These are phyloP conservation scores for Aquilaria yunnanensis DNA, from an alignment of 345 rosid genomes.

Conservation along the genomic window DNA sequence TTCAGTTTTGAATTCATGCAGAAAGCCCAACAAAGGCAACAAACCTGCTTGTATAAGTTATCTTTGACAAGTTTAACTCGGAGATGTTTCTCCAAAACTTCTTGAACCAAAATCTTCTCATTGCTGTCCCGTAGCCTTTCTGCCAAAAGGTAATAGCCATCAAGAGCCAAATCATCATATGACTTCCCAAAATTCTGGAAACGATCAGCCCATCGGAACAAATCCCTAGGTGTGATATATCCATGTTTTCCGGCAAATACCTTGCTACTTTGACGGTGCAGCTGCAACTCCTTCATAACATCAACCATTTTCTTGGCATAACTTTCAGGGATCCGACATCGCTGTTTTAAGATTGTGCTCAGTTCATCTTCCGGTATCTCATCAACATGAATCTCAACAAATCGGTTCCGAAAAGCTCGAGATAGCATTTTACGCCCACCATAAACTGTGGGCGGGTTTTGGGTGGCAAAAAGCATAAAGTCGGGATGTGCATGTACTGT, in stretches of 20 bases:
- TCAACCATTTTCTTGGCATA: slow-evolving; percentile 83
- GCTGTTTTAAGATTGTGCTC: slow-evolving; percentile 52
- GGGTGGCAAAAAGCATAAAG: slow-evolving; percentile 98
- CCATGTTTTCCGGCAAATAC: slow-evolving; percentile 99
- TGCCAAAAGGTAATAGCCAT: slow-evolving; percentile 89
- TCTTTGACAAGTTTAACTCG: slow-evolving; percentile 53
- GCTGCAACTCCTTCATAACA: slow-evolving; percentile 90
- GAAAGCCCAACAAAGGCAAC: slow-evolving; percentile 3
- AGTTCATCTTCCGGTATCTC: slow-evolving; percentile 90
- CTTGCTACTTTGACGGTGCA: slow-evolving; percentile 85
- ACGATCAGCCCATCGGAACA: slow-evolving; percentile 95
- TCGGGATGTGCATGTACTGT: slow-evolving; percentile 76
- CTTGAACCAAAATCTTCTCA: slow-evolving; percentile 75
- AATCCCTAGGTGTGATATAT: slow-evolving; percentile 90
- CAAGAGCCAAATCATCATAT: slow-evolving; percentile 79
- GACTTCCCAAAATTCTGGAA: slow-evolving; percentile 58
- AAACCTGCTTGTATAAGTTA: slow-evolving; percentile 64
- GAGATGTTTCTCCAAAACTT: slow-evolving; percentile 65
- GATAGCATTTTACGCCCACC: slow-evolving; percentile 98
- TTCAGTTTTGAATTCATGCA: neutral
- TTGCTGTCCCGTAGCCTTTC: slow-evolving; percentile 86
- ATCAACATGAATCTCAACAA: slow-evolving; percentile 97
- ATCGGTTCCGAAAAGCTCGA: slow-evolving; percentile 95
- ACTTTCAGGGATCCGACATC: slow-evolving; percentile 68
- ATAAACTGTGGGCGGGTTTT: slow-evolving; percentile 87